Evolutionary conservation across 2,329 filamentous ascomycete species (phyloP).

Genomic region (Xylariaceae sp.): DNA sequence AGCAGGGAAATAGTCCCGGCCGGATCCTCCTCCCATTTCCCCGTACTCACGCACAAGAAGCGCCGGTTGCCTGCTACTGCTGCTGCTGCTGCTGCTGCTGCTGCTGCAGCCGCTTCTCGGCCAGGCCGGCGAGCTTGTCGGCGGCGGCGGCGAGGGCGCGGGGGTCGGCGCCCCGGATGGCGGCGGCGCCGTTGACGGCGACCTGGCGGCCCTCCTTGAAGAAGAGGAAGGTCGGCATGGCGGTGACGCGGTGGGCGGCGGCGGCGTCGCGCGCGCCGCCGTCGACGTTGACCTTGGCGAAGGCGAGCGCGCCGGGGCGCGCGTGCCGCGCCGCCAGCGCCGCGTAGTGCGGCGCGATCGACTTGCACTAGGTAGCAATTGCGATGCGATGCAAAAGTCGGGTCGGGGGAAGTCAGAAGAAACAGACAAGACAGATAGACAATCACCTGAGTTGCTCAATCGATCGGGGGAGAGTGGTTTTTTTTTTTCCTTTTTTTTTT

Average conservation of each 20-base stretch:
- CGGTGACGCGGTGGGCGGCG: slow-evolving; percentile 40
- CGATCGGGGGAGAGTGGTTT: no score
- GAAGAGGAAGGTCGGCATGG: slow-evolving; percentile 54
- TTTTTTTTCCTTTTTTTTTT: no score
- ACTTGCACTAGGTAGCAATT: no score
- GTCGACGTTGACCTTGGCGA: slow-evolving; percentile 55
- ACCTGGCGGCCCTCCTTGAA: slow-evolving; percentile 46
- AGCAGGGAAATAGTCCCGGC: no score
- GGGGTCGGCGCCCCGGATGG: slow-evolving; percentile 31
- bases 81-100: slow-evolving; percentile 6
- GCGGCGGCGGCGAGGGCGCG: slow-evolving; percentile 23
- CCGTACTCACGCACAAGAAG: background rate
- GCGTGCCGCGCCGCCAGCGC: slow-evolving; percentile 36
- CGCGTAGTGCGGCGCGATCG: slow-evolving; percentile 47
- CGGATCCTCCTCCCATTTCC: no score
- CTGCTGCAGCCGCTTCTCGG: slow-evolving; percentile 18
- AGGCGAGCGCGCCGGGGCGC: slow-evolving; percentile 37
- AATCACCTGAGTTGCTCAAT: no score
- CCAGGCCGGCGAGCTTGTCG: slow-evolving; percentile 29
- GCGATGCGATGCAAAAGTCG: no score
- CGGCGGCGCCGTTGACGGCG: slow-evolving; percentile 29
- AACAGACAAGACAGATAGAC: no score
- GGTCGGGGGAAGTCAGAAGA: no score
- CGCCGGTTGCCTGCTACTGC: background rate
- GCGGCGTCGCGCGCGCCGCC: slow-evolving; percentile 42